A percentile compares a stretch with the other conserved stretches of the same genome.
These are phyloP conservation scores for Kalmanozyma brasiliensis DNA, from an alignment of 1,284 basidiomycete species.

Conservation along the genomic window DNA sequence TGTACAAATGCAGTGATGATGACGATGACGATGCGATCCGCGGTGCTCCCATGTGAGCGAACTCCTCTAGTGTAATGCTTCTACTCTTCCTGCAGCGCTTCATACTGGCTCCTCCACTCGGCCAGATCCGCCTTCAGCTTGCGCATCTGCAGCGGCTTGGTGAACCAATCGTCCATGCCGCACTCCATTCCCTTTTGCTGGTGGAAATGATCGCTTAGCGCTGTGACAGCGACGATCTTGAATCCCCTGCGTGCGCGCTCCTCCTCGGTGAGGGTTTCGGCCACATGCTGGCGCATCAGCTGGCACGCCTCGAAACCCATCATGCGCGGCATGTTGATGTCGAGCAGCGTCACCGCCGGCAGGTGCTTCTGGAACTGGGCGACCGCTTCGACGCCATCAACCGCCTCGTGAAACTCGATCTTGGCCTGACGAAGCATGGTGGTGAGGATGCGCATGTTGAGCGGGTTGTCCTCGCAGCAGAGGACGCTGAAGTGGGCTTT, in stretches of 20 bases:
- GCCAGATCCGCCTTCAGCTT: constrained; percentile 28
- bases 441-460: constrained; percentile 55
- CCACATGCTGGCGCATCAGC: constrained; percentile 37
- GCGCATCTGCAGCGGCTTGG: constrained; percentile 47
- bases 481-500: constrained; percentile 44
- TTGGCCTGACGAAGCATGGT: constrained; percentile 38
- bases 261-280: constrained; percentile 4
- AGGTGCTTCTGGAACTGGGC: constrained; percentile 43
- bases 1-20: not conserved
- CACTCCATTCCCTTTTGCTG: constrained; percentile 41
- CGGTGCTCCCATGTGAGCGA: constrained; percentile 19
- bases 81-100: constrained; percentile 1
- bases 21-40: not conserved
- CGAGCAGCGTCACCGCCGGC: constrained; percentile 51
- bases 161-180: constrained; percentile 54
- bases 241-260: constrained; percentile 7
- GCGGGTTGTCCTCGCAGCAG: constrained; percentile 60
- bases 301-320: constrained; percentile 55
- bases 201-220: constrained; percentile 34
- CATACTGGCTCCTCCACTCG: constrained; percentile 35
- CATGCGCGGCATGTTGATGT: constrained; percentile 61
- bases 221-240: constrained; percentile 54
- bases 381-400: constrained; percentile 52
- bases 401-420: constrained; percentile 44
- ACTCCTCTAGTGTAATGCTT: not conserved